Evolutionary conservation across 345 rosid species (phyloP).

Genomic region (Lumnitzera littorea): DNA sequence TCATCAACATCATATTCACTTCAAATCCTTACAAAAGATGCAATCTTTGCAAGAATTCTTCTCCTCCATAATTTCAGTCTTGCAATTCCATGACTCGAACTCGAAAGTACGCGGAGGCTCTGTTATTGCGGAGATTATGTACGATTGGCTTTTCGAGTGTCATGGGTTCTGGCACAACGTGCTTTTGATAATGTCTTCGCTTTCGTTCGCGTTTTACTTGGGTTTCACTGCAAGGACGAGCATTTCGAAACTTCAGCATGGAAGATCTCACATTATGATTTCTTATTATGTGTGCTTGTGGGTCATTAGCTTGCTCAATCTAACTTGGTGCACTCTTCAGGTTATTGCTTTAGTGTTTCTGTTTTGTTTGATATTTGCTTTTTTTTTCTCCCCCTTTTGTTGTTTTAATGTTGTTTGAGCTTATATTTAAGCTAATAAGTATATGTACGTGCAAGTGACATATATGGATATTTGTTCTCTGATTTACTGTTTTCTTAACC

Average conservation of each 20-base stretch:
- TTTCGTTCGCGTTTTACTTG: conserved; percentile 59
- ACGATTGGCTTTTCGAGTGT: conserved; percentile 63
- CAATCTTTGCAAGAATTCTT: too few relatives aligned
- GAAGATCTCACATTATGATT: conserved; percentile 80
- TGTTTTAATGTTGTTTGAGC: too few relatives aligned
- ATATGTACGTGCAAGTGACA: too few relatives aligned
- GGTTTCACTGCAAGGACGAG: conserved; percentile 66
- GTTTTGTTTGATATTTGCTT: background rate
- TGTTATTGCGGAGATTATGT: conserved; percentile 16
- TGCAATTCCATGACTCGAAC: conserved; percentile 8
- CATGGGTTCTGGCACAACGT: conserved; percentile 77
- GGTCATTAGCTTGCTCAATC: conserved; percentile 87
- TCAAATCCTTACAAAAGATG: too few relatives aligned
- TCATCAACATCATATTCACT: too few relatives aligned
- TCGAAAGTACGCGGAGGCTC: conserved; percentile 14
- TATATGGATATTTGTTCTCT: too few relatives aligned
- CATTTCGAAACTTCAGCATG: conserved; percentile 54
- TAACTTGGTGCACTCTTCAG: conserved; percentile 81
- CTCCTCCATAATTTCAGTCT: conserved; percentile 25
- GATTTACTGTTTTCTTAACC: too few relatives aligned
- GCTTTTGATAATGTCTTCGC: conserved; percentile 44
- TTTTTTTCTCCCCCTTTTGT: too few relatives aligned
- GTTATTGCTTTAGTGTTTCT: conserved; percentile 24
- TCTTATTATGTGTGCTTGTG: conserved; percentile 76
- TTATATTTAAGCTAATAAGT: too few relatives aligned